phyloP scores from a whole-genome alignment of 2,329 filamentous ascomycete species.

The Colletotrichum destructivum region DNA sequence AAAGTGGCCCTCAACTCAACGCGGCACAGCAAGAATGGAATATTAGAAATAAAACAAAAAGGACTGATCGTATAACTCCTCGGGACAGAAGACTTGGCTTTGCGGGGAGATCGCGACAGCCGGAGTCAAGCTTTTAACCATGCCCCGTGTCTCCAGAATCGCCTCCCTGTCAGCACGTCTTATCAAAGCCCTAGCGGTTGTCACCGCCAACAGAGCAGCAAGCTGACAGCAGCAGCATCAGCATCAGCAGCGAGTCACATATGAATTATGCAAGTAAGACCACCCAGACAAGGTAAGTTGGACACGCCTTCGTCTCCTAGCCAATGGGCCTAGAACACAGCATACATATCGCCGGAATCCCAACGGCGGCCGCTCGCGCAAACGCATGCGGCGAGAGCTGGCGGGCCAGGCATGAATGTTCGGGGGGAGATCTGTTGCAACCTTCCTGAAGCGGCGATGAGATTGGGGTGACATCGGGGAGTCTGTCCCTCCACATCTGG shows the following conservation, averaged over 20 bases:
- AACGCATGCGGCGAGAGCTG: not conserved
- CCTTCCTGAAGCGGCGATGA: conserved; percentile 31
- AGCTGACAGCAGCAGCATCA: not conserved
- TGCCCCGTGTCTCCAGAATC: not conserved
- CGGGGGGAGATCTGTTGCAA: conserved; percentile 19
- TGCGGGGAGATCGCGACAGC: conserved; percentile 10
- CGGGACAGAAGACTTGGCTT: conserved; percentile 1
- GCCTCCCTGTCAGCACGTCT: conserved; percentile 27
- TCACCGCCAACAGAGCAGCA: conserved; percentile 18
- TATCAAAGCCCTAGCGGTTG: conserved; percentile 28
- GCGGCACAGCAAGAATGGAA: too few relatives aligned
- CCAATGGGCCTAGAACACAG: conserved; percentile 30
- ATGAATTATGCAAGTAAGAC: conserved; percentile 31
- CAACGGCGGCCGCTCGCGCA: not conserved
- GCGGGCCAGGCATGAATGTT: conserved; percentile 3
- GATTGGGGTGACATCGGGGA: conserved; percentile 18
- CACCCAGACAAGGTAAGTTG: not conserved
- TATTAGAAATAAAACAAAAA: too few relatives aligned
- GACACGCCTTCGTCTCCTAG: not conserved
- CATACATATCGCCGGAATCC: conserved; percentile 15
- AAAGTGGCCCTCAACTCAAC: not conserved
- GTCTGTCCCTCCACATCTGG: not conserved
- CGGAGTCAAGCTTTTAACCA: conserved; percentile 38
- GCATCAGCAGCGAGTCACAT: not conserved
- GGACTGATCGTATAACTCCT: not conserved